Evolutionary conservation across 2,329 filamentous ascomycete species (phyloP), one percentile per base, ranked within the genome.

Genomic region (Penicillium rolfsii): DNA sequence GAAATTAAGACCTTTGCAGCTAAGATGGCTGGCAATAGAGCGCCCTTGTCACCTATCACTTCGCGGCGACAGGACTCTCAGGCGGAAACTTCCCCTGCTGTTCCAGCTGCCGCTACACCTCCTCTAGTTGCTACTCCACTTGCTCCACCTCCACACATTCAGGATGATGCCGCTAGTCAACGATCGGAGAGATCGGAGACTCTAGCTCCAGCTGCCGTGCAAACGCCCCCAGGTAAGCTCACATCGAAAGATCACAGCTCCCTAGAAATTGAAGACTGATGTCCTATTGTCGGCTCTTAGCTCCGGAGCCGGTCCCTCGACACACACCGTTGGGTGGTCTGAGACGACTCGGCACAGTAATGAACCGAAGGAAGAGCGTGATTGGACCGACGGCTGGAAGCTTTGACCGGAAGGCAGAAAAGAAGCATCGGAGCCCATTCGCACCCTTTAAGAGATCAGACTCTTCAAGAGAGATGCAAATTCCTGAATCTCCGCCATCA

Each of bases 1-100:
- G 95, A 99, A 79, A 94, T 99, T 64, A 89, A 77, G 57, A 77
- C 76, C 11, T 79, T 78, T 67, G 73, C 76, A 28, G 72, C 75
- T 11, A 79, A 75, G 45, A 64, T 64, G 60, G 55, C 46, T 7
- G 67, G 67, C 16, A 57, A 49, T 2, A 60, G 67, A 8, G 48
- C 43, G 19, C 61, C 62, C 40, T 26, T 50, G 19, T 59, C 67
- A 16, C 62, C 62, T 5, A 54, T 56, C 12, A 30, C 61, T 4
- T 59, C 67, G 22, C 58, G 66, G 50, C 60, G 64, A 52, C 66
- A 69, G 19, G 56, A 60, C 6, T 64, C 67, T 16, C 67, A 63
- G 48, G 45, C 58, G 26, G 67, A 67, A 30, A 56, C 55, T 24
- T 54, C 24, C 14, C 50, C 64, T 30, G 54, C 64, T n/a, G 50